Evolutionary conservation across 2,329 filamentous ascomycete genomes (phyloP), one percentile per base, ranked within the genome.

Genomic region (Furcasterigmium furcatum): DNA sequence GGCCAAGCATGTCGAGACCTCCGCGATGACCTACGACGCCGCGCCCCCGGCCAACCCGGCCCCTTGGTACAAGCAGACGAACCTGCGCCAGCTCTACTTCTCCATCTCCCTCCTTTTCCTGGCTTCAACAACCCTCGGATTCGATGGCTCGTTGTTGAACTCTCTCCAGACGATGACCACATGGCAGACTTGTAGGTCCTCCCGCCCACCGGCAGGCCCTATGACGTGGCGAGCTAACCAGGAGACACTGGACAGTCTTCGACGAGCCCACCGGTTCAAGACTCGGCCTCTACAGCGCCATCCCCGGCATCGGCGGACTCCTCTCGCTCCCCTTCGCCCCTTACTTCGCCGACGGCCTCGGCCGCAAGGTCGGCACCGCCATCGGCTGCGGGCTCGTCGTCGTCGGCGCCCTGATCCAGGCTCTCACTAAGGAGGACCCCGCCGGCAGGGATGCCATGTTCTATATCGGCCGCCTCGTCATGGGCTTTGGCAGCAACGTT

Each of bases 401-500:
- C n/a, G 51, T 71, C n/a, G 73, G 73, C 5, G 66, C 71, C 4
- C 55, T 74, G 7, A 62, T 73, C 10, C 48, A 48, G 8, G 46
- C 38, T 5, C 77, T 50, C 70, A 76, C 52, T 66, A 70, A 10
- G 59, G 71, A 20, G 58, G 68, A 36, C 7, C 63, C 43, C 30
- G 12, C 48, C 8, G 24, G 16, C n/a, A 27, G 48, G n/a, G 49
- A 57, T 12, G 45, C 45, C 13, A 48, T 49, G 41, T 79, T 77
- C 50, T 68, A 76, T 51, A 71, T 62, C n/a, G 76, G 74, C 43
- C 67, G 77, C 44, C 76, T 79, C 54, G 59, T 80, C 45, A 68
- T 80, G 41, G 76, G 76, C 42, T 76, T 80, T 38, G 75, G 75
- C 27, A 72, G 71, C 55, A 68, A 66, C 41, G 58, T 76, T 29